phyloP scores from a whole-genome alignment of 768 basidiomycete species.

The Kwoniella sp. region DNA sequence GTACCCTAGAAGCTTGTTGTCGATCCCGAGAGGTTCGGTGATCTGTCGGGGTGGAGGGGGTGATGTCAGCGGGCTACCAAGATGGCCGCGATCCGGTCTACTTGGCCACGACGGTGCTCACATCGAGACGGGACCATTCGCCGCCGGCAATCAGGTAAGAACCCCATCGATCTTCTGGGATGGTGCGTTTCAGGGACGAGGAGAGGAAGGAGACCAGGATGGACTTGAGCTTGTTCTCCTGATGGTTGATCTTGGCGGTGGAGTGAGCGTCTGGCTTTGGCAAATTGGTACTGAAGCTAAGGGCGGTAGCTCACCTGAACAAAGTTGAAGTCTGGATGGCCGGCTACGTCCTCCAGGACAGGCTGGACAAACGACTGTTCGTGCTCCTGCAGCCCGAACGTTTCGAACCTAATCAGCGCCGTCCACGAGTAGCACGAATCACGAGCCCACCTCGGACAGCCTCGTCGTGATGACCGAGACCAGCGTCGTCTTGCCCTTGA shows the following conservation, averaged over 20 bases:
- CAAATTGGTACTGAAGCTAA: not conserved
- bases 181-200: conserved; percentile 63
- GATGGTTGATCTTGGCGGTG: conserved; percentile 68
- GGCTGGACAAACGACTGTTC: conserved; percentile 61
- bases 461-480: conserved; percentile 77
- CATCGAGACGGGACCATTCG: conserved; percentile 42
- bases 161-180: conserved; percentile 58
- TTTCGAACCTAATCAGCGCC: no score
- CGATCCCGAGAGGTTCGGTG: conserved; percentile 65
- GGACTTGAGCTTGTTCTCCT: conserved; percentile 88
- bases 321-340: conserved; percentile 39
- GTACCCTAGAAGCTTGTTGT: conserved; percentile 85
- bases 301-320: conserved; percentile 36
- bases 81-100: no score
- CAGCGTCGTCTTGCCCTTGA: conserved; percentile 69
- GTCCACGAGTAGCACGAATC: not conserved
- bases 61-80: not conserved
- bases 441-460: conserved; percentile 77
- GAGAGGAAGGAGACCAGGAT: conserved; percentile 81
- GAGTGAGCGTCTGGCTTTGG: not conserved
- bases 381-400: conserved; percentile 69
- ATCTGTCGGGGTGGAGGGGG: conserved; percentile 20
- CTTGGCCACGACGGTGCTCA: conserved; percentile 24
- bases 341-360: conserved; percentile 38
- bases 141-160: conserved; percentile 44